Evolutionary conservation across 1,284 basidiomycete species (phyloP).

Genomic region (Marasmius oreades): DNA sequence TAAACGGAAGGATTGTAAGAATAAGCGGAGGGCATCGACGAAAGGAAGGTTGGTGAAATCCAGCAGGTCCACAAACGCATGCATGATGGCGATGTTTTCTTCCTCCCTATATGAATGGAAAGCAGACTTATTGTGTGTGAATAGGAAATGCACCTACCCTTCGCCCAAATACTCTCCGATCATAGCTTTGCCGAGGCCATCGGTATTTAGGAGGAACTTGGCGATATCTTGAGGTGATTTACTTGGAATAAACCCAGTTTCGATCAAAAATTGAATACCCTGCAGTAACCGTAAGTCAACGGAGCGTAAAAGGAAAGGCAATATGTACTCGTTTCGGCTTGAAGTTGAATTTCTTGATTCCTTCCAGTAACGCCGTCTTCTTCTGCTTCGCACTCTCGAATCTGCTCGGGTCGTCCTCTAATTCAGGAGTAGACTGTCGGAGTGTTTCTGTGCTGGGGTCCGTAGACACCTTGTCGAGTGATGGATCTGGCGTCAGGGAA

Average conservation of each 20-base stretch:
- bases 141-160: slow-evolving; percentile 54
- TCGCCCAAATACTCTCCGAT: slow-evolving; percentile 99
- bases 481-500: slow-evolving; percentile 50
- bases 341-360: slow-evolving; percentile 97
- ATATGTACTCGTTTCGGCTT: slow-evolving; percentile 84
- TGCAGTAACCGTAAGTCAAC: slow-evolving; percentile 26
- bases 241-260: slow-evolving; percentile 85
- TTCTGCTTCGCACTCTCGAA: slow-evolving; percentile 98
- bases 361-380: slow-evolving; percentile 94
- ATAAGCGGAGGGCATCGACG: slow-evolving; percentile 83
- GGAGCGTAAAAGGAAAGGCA: not conserved
- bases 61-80: slow-evolving; percentile 90
- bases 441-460: slow-evolving; percentile 47
- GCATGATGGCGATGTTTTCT: slow-evolving; percentile 88
- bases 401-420: slow-evolving; percentile 83
- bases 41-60: slow-evolving; percentile 82
- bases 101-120: slow-evolving; percentile 59
- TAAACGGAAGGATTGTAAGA: slow-evolving; percentile 91
- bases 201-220: slow-evolving; percentile 82
- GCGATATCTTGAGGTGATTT: slow-evolving; percentile 82
- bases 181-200: slow-evolving; percentile 93
- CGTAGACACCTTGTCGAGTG: slow-evolving; percentile 45
- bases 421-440: slow-evolving; percentile 71
- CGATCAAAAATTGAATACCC: slow-evolving; percentile 88
- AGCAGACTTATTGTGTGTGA: not conserved